phyloP scores from a whole-genome alignment of 1,284 basidiomycete species.

The Trametes sp. region DNA sequence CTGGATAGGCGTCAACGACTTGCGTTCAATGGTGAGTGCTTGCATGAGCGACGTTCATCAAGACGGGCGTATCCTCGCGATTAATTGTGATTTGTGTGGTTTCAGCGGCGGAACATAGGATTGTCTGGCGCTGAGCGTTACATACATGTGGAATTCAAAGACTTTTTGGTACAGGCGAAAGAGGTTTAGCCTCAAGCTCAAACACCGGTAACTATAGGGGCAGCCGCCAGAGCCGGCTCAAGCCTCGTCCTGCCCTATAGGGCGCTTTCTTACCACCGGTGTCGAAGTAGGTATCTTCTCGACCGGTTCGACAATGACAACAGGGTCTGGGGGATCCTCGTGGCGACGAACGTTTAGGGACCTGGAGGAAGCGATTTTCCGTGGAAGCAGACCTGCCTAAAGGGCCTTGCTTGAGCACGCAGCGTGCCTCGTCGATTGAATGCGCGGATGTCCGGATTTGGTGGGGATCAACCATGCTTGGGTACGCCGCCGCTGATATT shows the following conservation, averaged over 20 bases:
- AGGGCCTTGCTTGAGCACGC: background rate
- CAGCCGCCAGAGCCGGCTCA: background rate
- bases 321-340: slow-evolving; percentile 5
- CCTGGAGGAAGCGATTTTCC: background rate
- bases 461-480: background rate
- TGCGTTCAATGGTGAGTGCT: background rate
- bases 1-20: background rate
- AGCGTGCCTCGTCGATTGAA: background rate
- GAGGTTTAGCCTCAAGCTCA: background rate
- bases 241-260: background rate
- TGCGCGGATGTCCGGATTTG: slow-evolving; percentile 6
- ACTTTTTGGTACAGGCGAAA: background rate
- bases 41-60: no score
- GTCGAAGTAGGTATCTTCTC: background rate
- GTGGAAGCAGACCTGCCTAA: slow-evolving; percentile 7
- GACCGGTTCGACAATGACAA: background rate
- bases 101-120: no score
- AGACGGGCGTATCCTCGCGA: no score
- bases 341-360: background rate
- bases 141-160: no score
- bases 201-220: background rate
- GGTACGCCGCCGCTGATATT: slow-evolving; percentile 5
- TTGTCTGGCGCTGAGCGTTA: no score
- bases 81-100: no score
- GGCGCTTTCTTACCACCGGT: background rate